Percentiles rank a stretch among this genome's conserved stretches.
Conservation (phyloP, 306 rosid species). For the Fragaria vesca region DNA sequence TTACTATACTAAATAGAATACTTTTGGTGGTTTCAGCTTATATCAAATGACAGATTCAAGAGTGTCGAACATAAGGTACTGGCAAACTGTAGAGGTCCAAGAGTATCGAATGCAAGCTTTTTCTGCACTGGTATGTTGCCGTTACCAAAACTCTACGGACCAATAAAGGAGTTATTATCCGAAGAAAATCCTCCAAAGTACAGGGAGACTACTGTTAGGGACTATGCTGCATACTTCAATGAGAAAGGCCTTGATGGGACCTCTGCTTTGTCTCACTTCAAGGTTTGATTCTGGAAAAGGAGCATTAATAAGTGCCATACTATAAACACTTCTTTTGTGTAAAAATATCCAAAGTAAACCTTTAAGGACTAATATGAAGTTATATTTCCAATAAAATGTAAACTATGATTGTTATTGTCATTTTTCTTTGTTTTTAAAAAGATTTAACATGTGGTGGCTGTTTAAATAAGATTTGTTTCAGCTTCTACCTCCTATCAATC, state of each 20-base stretch:
- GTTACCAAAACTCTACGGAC: not conserved
- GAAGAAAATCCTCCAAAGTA: constrained; percentile 12
- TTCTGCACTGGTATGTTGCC: not conserved
- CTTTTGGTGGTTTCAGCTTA: not conserved
- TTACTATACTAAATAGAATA: not conserved
- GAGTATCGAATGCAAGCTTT: constrained; percentile 8
- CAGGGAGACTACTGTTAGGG: constrained; percentile 5
- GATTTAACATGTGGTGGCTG: not conserved
- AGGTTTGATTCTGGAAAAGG: not conserved
- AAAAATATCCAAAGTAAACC: not conserved
- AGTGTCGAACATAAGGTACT: constrained; percentile 33
- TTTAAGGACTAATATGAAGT: too few species aligned
- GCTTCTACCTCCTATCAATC: not conserved
- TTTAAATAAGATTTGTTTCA: not conserved
- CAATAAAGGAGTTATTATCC: constrained; percentile 13
- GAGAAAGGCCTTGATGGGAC: not conserved
- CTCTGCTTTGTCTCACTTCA: not conserved
- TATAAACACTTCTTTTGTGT: not conserved
- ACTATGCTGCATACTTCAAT: not conserved
- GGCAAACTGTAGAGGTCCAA: constrained; percentile 21
- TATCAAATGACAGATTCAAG: constrained; percentile 49
- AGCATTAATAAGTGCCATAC: not conserved
- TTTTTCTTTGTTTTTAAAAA: too few species aligned
- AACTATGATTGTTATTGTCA: too few species aligned
- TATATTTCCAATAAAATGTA: too few species aligned